phyloP scores from a whole-genome alignment of 805 yeast species.

The Isabelozyma rhagii region DNA sequence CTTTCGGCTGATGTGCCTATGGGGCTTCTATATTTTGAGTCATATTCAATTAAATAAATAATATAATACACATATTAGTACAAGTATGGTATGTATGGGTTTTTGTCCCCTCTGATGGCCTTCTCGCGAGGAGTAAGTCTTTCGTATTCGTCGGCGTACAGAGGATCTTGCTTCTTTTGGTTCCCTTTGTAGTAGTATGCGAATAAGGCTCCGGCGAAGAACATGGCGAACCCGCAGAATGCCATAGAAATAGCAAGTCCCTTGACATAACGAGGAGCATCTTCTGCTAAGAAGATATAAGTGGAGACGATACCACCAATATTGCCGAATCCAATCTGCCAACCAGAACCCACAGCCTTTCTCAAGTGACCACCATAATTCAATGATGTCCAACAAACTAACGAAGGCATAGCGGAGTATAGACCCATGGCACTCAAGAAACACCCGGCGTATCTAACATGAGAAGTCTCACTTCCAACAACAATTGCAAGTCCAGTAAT shows the following conservation, averaged over 20 bases:
- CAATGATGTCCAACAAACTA: conserved; percentile 64
- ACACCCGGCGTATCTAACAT: conserved; percentile 57
- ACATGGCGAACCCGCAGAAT: conserved; percentile 41
- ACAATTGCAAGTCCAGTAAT: conserved; percentile 57
- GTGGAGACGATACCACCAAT: conserved; percentile 70
- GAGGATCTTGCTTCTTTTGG: conserved; percentile 19
- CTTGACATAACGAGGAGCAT: conserved; percentile 56
- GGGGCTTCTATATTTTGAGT: too few species aligned
- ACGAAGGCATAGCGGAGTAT: conserved; percentile 65
- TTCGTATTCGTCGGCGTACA: conserved; percentile 24
- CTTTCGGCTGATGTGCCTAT: too few species aligned
- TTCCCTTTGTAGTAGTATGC: conserved; percentile 20
- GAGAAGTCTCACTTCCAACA: conserved; percentile 41
- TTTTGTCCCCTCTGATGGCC: conserved; percentile 33
- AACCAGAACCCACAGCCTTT: conserved; percentile 56
- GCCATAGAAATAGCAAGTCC: conserved; percentile 55
- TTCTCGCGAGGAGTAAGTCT: conserved; percentile 25
- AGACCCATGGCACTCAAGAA: conserved; percentile 58
- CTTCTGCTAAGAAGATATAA: conserved; percentile 50
- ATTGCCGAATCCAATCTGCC: conserved; percentile 70
- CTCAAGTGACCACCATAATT: conserved; percentile 63
- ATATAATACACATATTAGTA: conserved; percentile 14
- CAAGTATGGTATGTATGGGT: conserved; percentile 32
- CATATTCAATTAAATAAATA: neutral
- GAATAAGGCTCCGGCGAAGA: conserved; percentile 30